Evolutionary conservation across 225 moss, liverwort and hornwort species (phyloP), one percentile per base, ranked within the genome.

Genomic region (Lunularia cruciata): DNA sequence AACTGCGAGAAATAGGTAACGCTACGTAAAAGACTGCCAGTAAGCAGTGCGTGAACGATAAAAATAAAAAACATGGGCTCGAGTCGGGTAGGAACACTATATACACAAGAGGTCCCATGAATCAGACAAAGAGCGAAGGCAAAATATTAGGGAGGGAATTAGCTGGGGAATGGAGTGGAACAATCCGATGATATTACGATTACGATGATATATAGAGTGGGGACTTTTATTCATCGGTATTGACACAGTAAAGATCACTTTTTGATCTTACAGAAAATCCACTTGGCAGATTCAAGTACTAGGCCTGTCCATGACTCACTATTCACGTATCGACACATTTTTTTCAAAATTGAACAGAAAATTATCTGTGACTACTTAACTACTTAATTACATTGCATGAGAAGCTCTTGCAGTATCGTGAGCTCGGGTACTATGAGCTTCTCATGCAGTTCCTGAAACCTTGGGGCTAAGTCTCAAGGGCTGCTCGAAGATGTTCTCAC

Each of bases 211-310:
- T n/a, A n/a, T 31, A 1, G 30, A 13, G 19, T 28, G 37, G 20
- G 63, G 27, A 26, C 13, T 33, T 71, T 62, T 72, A 67, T 67
- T 77, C 43, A 72, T 61, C 77, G 54, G 51, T 28, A 16, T 40
- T 20, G n/a, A 14, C 38, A 52, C 63, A 13, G 67, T 6, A 53
- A 53, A 55, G 31, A 52, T 54, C 53, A 48, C 46, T 59, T 36
- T 59, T 59, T 49, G 34, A 72, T 66, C 34, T 46, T 5, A n/a
- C 34, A 20, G 36, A 35, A 59, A 59, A 37, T 20, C 45, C 67
- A 4, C 20, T n/a, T 37, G 14, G 59, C 52, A 34, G 63, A 34
- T 43, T 74, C 60, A 67, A 35, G 60, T 33, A 55, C 71, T 60
- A 32, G 39, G 22, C 25, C 25, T 28, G 33, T n/a, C 53, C 34